A percentile compares a stretch with the other conserved stretches of the same genome.
These are phyloP conservation scores for Microbotryum intermedium DNA, from an alignment of 1,284 basidiomycete genomes.

Conservation along the genomic window DNA sequence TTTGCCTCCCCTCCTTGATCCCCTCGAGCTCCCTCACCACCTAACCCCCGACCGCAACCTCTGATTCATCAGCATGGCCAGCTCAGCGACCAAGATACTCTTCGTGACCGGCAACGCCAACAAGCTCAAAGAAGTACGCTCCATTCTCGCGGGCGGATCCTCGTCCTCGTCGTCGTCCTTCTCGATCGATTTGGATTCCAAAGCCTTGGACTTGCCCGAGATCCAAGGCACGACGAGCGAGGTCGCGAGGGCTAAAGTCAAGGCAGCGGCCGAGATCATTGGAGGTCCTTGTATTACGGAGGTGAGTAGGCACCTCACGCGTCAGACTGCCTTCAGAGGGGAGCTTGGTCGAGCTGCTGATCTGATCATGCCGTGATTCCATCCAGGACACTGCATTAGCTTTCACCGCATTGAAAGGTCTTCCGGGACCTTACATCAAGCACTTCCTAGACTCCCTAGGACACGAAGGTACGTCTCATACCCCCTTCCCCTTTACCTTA, in stretches of 20 bases:
- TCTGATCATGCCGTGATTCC: not conserved
- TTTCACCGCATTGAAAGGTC: constrained; percentile 76
- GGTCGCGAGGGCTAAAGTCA: constrained; percentile 81
- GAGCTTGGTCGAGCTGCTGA: not conserved
- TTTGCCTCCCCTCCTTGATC: too few relatives aligned
- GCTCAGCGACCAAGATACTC: constrained; percentile 44
- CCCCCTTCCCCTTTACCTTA: not conserved
- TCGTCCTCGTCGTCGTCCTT: not conserved
- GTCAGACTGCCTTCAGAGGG: not conserved
- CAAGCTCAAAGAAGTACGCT: constrained; percentile 81
- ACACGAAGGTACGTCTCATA: constrained; percentile 52
- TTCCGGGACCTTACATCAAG: constrained; percentile 97
- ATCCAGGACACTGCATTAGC: constrained; percentile 75
- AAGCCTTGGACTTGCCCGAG: constrained; percentile 72
- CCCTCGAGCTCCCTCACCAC: too few relatives aligned
- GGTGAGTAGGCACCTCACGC: constrained; percentile 19
- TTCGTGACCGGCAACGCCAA: constrained; percentile 94
- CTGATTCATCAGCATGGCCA: too few relatives aligned
- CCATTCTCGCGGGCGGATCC: constrained; percentile 55
- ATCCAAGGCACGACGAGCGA: constrained; percentile 87
- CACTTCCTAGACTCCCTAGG: constrained; percentile 73
- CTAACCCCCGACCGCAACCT: too few relatives aligned
- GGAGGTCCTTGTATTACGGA: constrained; percentile 84
- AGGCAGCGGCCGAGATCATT: constrained; percentile 70
- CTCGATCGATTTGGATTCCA: constrained; percentile 58